phyloP scores from a whole-genome alignment of 306 rosid species.

The Luffa acutangula region DNA sequence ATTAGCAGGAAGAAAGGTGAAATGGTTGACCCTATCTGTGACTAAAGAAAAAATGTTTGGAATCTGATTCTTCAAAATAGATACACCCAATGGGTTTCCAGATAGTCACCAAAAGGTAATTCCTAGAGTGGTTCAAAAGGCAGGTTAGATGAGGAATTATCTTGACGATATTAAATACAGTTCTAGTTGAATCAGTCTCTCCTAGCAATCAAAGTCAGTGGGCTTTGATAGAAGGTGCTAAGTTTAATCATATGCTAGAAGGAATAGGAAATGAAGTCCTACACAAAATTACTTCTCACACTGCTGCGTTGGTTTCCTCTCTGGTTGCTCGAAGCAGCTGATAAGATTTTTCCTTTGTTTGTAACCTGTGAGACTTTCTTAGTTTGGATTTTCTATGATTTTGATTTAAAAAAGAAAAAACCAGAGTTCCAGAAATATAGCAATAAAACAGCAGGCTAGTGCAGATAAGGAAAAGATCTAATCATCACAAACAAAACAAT shows the following conservation, averaged over 20 bases:
- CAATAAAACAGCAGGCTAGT: not conserved
- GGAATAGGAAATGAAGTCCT: not conserved
- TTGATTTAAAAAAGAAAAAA: not conserved
- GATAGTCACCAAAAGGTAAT: too few species aligned
- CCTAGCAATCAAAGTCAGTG: not conserved
- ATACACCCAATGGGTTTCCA: not conserved
- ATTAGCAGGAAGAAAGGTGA: not conserved
- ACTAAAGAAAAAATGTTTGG: not conserved
- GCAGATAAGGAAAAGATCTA: not conserved
- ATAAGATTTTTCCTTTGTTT: not conserved
- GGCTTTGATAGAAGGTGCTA: not conserved
- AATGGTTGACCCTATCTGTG: not conserved
- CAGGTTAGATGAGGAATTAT: not conserved
- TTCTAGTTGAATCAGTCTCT: not conserved
- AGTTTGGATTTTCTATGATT: not conserved
- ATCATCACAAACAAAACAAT: not conserved
- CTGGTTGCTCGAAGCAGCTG: not conserved
- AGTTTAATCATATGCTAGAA: not conserved
- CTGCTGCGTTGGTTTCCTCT: not conserved
- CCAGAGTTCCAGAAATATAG: not conserved
- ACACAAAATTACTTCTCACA: not conserved
- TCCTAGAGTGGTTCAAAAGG: not conserved
- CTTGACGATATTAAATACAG: not conserved
- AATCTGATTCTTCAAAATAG: not conserved
- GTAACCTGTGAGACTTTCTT: not conserved